Conservation (phyloP, 352 stramenopile genomes). For the Stramenopiles sp. region DNA sequence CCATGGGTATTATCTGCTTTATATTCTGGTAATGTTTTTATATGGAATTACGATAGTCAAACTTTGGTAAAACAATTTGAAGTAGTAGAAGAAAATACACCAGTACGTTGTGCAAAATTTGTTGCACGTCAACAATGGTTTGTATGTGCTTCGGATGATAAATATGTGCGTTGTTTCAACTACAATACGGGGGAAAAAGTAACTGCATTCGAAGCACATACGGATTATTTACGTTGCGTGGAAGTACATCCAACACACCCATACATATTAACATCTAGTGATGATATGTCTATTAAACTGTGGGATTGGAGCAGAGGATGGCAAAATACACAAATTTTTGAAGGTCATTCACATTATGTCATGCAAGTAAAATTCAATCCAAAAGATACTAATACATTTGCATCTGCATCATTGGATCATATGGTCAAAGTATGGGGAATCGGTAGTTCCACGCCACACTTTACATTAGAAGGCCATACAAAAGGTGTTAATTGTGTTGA, state of each 20-base stretch:
- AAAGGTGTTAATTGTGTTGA: constrained; percentile 97
- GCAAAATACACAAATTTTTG: constrained; percentile 69
- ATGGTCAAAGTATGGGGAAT: constrained; percentile 86
- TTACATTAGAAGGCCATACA: constrained; percentile 97
- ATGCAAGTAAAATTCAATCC: constrained; percentile 99
- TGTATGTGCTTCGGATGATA: constrained; percentile 95
- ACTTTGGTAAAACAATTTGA: constrained; percentile 97
- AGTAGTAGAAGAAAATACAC: constrained; percentile 80
- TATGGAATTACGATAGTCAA: constrained; percentile 98
- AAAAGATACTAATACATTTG: constrained; percentile 90
- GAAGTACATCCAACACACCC: constrained; percentile 98
- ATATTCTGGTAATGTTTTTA: constrained; percentile 91
- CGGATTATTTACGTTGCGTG: constrained; percentile 99
- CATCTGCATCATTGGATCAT: constrained; percentile 92
- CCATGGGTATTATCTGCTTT: constrained; percentile 98
- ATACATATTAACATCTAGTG: constrained; percentile 88
- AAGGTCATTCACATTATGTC: constrained; percentile 99
- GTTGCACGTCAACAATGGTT: constrained; percentile 91
- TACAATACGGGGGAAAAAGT: constrained; percentile 95
- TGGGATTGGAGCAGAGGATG: constrained; percentile 78
- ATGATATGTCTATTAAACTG: constrained; percentile 97
- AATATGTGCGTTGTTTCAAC: constrained; percentile 99
- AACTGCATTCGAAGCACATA: constrained; percentile 93
- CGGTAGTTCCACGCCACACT: constrained; percentile 34
- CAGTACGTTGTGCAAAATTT: constrained; percentile 96